Evolutionary conservation across 1,284 basidiomycete genomes (phyloP), one percentile per base, ranked within the genome.

Genomic region (Wolfiporia cocos): DNA sequence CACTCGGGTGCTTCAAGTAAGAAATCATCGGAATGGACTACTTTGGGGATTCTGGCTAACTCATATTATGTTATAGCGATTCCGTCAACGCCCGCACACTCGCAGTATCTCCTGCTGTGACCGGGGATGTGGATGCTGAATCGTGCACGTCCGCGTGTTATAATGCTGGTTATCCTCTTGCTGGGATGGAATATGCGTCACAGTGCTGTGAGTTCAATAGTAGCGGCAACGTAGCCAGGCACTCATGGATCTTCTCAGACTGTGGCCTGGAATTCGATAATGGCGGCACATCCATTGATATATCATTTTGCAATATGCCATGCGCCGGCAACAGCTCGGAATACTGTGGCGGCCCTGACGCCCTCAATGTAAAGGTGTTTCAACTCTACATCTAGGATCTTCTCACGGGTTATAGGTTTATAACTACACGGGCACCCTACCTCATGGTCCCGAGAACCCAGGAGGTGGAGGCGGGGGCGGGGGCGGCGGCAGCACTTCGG

Each of bases 1-100:
- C 78, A 2, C 66, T 83, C 20, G 81, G 81, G 5, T 85, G 81
- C 56, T 82, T 70, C 61, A 77, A 66, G 81, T 82, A 53, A 37
- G 24, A 14, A 34, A 24, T 24, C 36, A 6, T 7, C 18, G 5
- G 30, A 28, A 10, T 15, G n/a, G 4, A 3, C 17, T 10, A 2
- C 18, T 21, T 34, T 11, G 48, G 39, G 33, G 14, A n/a, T 30
- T 47, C 7, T 36, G 23, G n/a, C 31, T 14, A 30, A 14, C 31
- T 41, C 28, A 40, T 37, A n/a, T 41, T 30, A 19, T 43, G 9
- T 39, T 20, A 3, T 44, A 81, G 77, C 47, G 78, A 81, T 38
- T 67, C 69, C 35, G 62, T 66, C 29, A 60, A 58, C 24, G 63
- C 66, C 23, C 74, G 82, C 29, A 67, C 72, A 5, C 65, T 86